Conservation (phyloP, 805 yeast genomes). For the Candida arabinofermentans region DNA sequence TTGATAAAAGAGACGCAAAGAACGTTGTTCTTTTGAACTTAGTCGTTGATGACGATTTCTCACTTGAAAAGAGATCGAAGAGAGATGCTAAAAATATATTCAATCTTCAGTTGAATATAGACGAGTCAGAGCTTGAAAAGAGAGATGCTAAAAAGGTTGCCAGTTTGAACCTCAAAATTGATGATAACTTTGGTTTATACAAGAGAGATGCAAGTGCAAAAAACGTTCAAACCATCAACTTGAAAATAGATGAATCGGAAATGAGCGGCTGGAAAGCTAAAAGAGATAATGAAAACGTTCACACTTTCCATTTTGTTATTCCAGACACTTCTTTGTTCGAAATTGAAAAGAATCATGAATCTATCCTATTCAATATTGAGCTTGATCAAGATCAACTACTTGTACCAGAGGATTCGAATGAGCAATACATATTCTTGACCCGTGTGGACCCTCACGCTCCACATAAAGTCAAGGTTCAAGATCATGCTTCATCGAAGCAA, state of each 20-base stretch:
- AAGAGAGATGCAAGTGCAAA: conserved; percentile 15
- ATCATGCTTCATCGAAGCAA: too few species aligned
- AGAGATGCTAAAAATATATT: conserved; percentile 7
- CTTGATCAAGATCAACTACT: not conserved
- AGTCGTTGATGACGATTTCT: conserved; percentile 1
- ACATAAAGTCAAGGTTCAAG: not conserved
- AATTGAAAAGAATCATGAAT: not conserved
- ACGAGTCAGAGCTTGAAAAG: conserved; percentile 6
- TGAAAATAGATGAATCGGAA: conserved; percentile 14
- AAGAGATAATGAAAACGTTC: conserved; percentile 12
- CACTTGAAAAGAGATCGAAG: not conserved
- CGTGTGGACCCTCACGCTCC: not conserved
- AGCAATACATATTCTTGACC: not conserved
- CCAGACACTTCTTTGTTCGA: not conserved
- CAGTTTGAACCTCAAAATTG: conserved; percentile 1
- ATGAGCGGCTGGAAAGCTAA: conserved; percentile 5
- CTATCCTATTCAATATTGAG: not conserved
- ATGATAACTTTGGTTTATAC: conserved; percentile 1
- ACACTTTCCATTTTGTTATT: conserved; percentile 1
- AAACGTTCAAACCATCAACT: conserved; percentile 14
- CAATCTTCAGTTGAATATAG: conserved; percentile 2
- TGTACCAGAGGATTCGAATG: not conserved
- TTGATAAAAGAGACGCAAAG: conserved; percentile 4
- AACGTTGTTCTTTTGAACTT: conserved; percentile 7
- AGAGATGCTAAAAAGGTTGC: conserved; percentile 22